A percentile compares a stretch with the other conserved stretches of the same genome.
Evolutionary conservation across 2,329 filamentous ascomycete genomes (phyloP).

Genomic region (Paramyrothecium sp.): DNA sequence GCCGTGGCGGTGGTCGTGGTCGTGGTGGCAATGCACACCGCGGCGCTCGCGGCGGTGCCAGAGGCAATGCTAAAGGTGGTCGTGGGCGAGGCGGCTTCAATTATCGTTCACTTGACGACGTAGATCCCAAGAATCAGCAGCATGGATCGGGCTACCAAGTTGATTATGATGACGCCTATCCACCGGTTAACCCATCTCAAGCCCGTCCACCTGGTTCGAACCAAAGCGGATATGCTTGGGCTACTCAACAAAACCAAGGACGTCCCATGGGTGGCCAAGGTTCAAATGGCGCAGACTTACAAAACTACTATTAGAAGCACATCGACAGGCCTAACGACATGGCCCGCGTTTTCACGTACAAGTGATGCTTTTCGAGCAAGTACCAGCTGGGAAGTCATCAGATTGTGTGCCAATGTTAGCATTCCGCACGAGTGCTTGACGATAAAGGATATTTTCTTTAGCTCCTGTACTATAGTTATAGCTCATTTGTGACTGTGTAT

Average conservation of each 20-base stretch:
- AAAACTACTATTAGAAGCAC: constrained; percentile 36
- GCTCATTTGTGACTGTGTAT: background rate
- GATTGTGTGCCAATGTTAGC: too few relatives aligned
- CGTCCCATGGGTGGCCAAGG: constrained; percentile 19
- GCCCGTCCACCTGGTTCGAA: constrained; percentile 1
- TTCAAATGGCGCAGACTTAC: constrained; percentile 30
- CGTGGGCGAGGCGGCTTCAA: constrained; percentile 49
- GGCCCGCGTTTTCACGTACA: too few relatives aligned
- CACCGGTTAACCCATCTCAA: constrained; percentile 20
- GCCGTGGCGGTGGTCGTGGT: constrained; percentile 35
- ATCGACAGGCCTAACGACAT: background rate
- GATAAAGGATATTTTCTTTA: background rate
- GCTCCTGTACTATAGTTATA: background rate
- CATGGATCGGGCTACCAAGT: constrained; percentile 39
- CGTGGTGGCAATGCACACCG: constrained; percentile 32
- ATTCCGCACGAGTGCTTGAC: too few relatives aligned
- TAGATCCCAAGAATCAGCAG: constrained; percentile 47
- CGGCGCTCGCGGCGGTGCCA: constrained; percentile 35
- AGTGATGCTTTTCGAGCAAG: too few relatives aligned
- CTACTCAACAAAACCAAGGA: constrained; percentile 12
- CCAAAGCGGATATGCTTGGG: background rate
- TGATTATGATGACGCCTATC: constrained; percentile 45
- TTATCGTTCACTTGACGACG: constrained; percentile 69
- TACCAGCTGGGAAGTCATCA: too few relatives aligned
- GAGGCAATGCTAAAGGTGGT: constrained; percentile 40